A percentile compares a stretch with the other conserved stretches of the same genome.
phyloP scores from a whole-genome alignment of 2,329 filamentous ascomycete species.

The Trichoderma hamatum region DNA sequence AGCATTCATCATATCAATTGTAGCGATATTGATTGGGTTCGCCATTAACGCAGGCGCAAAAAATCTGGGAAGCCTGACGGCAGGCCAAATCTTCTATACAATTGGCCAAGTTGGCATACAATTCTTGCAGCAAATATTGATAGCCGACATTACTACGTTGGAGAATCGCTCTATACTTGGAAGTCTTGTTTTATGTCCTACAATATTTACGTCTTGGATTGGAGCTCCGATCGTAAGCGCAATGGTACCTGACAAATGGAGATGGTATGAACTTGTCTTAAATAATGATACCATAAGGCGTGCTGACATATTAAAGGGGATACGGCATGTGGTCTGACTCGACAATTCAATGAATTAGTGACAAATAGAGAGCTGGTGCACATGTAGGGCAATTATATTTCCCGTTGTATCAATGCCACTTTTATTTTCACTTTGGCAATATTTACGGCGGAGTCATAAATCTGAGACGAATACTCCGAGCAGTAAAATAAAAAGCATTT shows the following conservation, averaged over 20 bases:
- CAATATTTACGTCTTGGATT: background rate
- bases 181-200: background rate
- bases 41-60: background rate
- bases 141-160: background rate
- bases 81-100: background rate
- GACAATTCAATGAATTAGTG: background rate
- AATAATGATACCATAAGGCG: background rate
- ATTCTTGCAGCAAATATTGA: background rate
- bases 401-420: background rate
- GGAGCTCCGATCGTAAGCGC: background rate
- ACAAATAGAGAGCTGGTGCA: background rate
- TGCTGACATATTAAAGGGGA: background rate
- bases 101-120: constrained; percentile 4
- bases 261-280: background rate
- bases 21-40: background rate
- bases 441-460: background rate
- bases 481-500: background rate
- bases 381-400: background rate
- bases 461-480: background rate
- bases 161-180: background rate
- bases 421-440: background rate
- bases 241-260: background rate
- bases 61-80: background rate
- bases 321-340: background rate
- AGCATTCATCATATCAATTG: background rate